Conservation (phyloP, 495 filamentous ascomycete species). For the Lophium mytilinum region DNA sequence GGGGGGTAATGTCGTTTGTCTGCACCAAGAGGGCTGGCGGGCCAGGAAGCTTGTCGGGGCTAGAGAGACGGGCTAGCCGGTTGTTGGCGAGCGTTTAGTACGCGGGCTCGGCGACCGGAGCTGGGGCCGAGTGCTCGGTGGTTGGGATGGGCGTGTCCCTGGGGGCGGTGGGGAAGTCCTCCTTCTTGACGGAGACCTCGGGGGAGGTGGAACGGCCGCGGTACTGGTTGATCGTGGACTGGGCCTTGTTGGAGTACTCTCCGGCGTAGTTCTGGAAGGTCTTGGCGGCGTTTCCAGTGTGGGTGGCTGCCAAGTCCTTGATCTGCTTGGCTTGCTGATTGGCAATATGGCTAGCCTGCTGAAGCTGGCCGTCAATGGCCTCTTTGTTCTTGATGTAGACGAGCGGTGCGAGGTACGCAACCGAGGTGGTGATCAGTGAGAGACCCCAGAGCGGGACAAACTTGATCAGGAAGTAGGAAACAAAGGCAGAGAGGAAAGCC, state of each 20-base stretch:
- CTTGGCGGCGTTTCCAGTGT: conserved; percentile 45
- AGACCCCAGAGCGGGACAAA: conserved; percentile 91
- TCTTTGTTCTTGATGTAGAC: conserved; percentile 91
- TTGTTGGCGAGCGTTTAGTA: not conserved
- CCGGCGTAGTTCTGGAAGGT: conserved; percentile 20
- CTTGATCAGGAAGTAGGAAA: conserved; percentile 91
- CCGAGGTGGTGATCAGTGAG: conserved; percentile 63
- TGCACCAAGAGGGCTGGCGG: no score
- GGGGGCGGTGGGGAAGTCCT: conserved; percentile 58
- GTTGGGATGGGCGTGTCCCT: conserved; percentile 44
- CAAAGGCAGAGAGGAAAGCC: conserved; percentile 71
- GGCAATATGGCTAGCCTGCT: conserved; percentile 60
- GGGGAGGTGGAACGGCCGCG: conserved; percentile 28
- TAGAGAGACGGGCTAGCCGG: no score
- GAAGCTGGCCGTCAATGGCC: conserved; percentile 78
- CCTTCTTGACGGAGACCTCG: conserved; percentile 33
- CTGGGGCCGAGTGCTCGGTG: conserved; percentile 15
- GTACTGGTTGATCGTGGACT: conserved; percentile 17
- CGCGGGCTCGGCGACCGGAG: conserved; percentile 16
- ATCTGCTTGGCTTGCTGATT: conserved; percentile 76
- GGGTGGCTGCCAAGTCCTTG: conserved; percentile 70
- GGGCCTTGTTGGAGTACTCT: conserved; percentile 24
- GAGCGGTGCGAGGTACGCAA: conserved; percentile 78
- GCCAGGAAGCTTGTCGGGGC: no score
- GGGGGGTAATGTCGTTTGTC: no score